Base-by-base conservation (phyloP, 805 yeast genomes). In the Schizosaccharomyces octosporus region DNA sequence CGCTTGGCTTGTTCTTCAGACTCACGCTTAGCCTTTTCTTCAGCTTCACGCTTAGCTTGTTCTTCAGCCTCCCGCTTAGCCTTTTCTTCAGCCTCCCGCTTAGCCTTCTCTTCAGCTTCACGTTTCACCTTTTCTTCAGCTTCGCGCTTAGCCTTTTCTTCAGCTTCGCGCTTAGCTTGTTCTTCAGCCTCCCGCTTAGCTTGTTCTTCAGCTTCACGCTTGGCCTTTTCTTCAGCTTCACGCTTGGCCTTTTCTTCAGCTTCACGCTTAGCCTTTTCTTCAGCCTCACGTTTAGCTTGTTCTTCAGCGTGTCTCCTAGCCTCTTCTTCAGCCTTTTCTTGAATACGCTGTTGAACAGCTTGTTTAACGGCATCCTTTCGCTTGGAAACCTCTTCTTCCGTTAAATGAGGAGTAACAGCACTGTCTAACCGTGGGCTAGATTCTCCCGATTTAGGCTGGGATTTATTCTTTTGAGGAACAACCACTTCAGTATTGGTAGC, bases 41-140 rank as follows among this genome's bases (percentile, higher is more conserved):
- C 48, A 36, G 31, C 29, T 41, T 57, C 60, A 15, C 48, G 60
- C 48, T 57, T 45, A 31, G 17, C 29, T 21, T 48, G 42, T 7
- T 59, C 64, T 51, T 65, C 68, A 7, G 62, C 67, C 32, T 63
- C 63, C n/a, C 58, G 29, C 60, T 43, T 64, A 62, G 60, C 63
- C n/a, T 64, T 67, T 15, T 64, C 72, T 32, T 64, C 63, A 78
- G 74, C 15, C 74, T 78, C 79, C 41, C 73, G 74, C 43, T 74
- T 77, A 42, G 71, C 68, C 57, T 73, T 71, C 32, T 66, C 65
- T 62, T 76, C 71, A 61, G 73, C 75, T 48, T 71, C 71, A 60
- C 80, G 55, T 29, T 61, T 59, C 24, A 42, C 60, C 21, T 43
- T 31, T 24, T 45, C 54, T 13, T 62, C 64, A 13, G 62, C 64